Conservation (phyloP, 1,284 basidiomycete species). For the Phellopilus nigrolimitatus region DNA sequence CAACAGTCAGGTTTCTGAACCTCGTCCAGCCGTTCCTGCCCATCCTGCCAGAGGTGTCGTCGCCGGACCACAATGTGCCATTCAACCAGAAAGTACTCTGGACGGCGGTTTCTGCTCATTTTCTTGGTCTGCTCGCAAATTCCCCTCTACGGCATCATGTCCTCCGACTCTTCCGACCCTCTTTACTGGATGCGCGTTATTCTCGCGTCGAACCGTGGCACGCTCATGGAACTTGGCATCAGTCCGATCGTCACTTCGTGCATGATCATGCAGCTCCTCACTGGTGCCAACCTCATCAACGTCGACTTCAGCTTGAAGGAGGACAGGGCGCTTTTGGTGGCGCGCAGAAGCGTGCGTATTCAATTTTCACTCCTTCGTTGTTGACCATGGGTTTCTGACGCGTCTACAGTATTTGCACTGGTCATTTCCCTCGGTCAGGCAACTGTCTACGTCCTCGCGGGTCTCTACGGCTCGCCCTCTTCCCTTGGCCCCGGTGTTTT, state of each 20-base stretch:
- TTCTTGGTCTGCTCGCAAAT: too few relatives aligned
- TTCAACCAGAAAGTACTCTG: too few relatives aligned
- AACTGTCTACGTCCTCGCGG: slow-evolving; percentile 95
- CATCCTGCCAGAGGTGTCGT: slow-evolving; percentile 91
- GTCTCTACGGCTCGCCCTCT: slow-evolving; percentile 91
- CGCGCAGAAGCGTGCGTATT: slow-evolving; percentile 89
- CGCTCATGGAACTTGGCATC: too few relatives aligned
- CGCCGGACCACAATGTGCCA: slow-evolving; percentile 93
- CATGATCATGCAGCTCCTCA: slow-evolving; percentile 99
- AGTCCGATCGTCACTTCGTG: slow-evolving; percentile 96
- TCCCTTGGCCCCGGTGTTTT: slow-evolving; percentile 97
- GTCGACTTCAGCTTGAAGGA: too few relatives aligned
- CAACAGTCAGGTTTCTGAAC: slow-evolving; percentile 93
- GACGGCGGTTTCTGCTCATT: too few relatives aligned
- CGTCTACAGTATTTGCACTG: slow-evolving; percentile 95
- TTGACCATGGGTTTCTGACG: slow-evolving; percentile 12
- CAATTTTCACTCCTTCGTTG: slow-evolving; percentile 1
- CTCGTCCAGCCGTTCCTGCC: slow-evolving; percentile 94
- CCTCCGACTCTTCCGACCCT: too few relatives aligned
- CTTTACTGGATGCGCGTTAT: too few relatives aligned
- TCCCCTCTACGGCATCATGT: too few relatives aligned
- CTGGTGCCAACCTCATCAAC: slow-evolving; percentile 95
- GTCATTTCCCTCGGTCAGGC: slow-evolving; percentile 96
- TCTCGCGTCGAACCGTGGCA: too few relatives aligned
- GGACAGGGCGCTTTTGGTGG: slow-evolving; percentile 94